These are phyloP conservation scores for Colletotrichum chrysophilum DNA, from an alignment of 2,329 filamentous ascomycete genomes.

Conservation along the genomic window DNA sequence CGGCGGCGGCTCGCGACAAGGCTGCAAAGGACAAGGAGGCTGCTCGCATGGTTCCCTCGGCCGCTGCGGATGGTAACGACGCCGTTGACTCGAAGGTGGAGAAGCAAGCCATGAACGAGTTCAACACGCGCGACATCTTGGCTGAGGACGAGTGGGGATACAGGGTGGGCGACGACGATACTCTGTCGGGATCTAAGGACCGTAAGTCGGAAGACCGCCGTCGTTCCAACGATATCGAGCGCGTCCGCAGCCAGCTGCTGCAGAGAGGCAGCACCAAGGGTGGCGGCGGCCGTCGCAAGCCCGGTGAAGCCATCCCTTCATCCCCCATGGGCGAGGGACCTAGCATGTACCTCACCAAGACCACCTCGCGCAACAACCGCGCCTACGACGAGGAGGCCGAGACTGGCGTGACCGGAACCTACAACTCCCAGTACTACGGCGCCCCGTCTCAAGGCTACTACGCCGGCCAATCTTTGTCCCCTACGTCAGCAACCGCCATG, in stretches of 20 bases:
- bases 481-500: not conserved
- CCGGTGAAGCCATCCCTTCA: conserved; percentile 49
- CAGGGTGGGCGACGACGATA: conserved; percentile 39
- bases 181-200: conserved; percentile 32
- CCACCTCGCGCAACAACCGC: conserved; percentile 34
- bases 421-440: conserved; percentile 29
- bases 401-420: conserved; percentile 32
- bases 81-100: conserved; percentile 36
- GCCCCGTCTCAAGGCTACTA: conserved; percentile 25
- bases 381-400: conserved; percentile 51
- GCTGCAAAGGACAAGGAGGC: conserved; percentile 66
- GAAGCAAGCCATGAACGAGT: conserved; percentile 46
- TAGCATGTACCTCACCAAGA: conserved; percentile 29
- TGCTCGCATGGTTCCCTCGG: conserved; percentile 65
- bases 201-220: conserved; percentile 36
- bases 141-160: conserved; percentile 42
- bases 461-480: conserved; percentile 7
- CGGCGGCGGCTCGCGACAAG: conserved; percentile 63
- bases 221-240: conserved; percentile 43
- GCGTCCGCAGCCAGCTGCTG: conserved; percentile 38
- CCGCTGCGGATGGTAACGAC: conserved; percentile 26
- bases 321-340: conserved; percentile 31
- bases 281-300: conserved; percentile 54
- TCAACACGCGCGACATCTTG: conserved; percentile 45
- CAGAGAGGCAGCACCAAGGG: conserved; percentile 49